phyloP scores from a whole-genome alignment of 2,329 filamentous ascomycete species.

The Celoporthe dispersa region DNA sequence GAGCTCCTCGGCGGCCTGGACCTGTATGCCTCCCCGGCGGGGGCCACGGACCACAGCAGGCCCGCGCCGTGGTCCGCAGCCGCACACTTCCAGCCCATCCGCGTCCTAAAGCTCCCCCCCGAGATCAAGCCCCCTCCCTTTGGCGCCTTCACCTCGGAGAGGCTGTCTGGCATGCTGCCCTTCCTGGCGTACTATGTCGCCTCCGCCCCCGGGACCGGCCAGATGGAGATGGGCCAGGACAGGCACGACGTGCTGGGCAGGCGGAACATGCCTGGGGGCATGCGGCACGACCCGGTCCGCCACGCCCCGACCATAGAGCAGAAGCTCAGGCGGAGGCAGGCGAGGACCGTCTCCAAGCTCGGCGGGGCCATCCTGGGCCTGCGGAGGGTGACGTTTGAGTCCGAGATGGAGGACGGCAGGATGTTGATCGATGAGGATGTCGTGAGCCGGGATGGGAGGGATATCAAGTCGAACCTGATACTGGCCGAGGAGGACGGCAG shows the following conservation, averaged over 20 bases:
- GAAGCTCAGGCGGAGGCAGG: slow-evolving; percentile 1
- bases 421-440: slow-evolving; percentile 31
- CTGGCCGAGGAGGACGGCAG: slow-evolving; percentile 1
- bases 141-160: slow-evolving; percentile 30
- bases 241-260: slow-evolving; percentile 49
- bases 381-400: slow-evolving; percentile 32
- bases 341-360: not conserved
- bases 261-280: slow-evolving; percentile 44
- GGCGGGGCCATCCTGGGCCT: slow-evolving; percentile 20
- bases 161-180: slow-evolving; percentile 48
- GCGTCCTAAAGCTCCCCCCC: slow-evolving; percentile 32
- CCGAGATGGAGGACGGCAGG: slow-evolving; percentile 22
- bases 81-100: slow-evolving; percentile 4
- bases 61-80: slow-evolving; percentile 19
- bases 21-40: slow-evolving; percentile 32
- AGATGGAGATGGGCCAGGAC: slow-evolving; percentile 48
- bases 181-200: slow-evolving; percentile 48
- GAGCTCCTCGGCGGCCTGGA: slow-evolving; percentile 43
- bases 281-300: slow-evolving; percentile 32
- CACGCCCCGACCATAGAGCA: not conserved
- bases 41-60: no score
- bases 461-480: not conserved
- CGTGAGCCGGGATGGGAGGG: slow-evolving; percentile 10
- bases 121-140: slow-evolving; percentile 9
- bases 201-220: slow-evolving; percentile 42